Evolutionary conservation across 805 yeast species (phyloP).

Genomic region (Suhomyces pyralidae): DNA sequence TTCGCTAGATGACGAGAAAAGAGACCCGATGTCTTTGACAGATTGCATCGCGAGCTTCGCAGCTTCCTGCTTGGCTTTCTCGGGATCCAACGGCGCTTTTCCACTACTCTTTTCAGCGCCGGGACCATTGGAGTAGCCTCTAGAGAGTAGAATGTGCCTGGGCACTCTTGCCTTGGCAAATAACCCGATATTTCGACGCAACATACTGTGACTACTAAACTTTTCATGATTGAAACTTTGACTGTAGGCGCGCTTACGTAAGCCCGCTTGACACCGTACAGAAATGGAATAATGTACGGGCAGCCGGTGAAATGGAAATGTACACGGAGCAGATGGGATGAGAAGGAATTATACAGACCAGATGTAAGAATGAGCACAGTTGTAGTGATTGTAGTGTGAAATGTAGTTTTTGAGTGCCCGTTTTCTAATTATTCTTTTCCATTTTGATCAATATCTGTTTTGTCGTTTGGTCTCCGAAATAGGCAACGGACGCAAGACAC

Average conservation of each 20-base stretch:
- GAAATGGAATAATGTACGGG: too few relatives aligned
- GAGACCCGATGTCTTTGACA: slow-evolving; percentile 36
- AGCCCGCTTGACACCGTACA: neutral
- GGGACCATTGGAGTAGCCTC: neutral
- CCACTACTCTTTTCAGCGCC: neutral
- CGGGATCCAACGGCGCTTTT: neutral
- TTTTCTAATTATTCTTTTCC: too few relatives aligned
- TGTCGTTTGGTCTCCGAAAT: too few relatives aligned
- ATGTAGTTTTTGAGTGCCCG: too few relatives aligned
- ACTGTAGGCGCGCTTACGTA: neutral
- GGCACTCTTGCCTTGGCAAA: neutral
- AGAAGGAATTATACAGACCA: too few relatives aligned
- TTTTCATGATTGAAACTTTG: neutral
- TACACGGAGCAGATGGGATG: too few relatives aligned
- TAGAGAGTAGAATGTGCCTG: neutral
- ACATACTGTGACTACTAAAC: neutral
- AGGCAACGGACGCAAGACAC: too few relatives aligned
- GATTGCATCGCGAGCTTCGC: slow-evolving; percentile 39
- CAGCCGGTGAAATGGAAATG: too few relatives aligned
- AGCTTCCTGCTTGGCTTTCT: slow-evolving; percentile 23
- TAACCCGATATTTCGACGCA: neutral
- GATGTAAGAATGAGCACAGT: too few relatives aligned
- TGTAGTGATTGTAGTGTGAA: too few relatives aligned
- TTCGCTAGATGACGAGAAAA: slow-evolving; percentile 34
- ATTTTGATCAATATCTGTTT: too few relatives aligned